Evolutionary conservation across 1,284 basidiomycete genomes (phyloP).

Genomic region (Ganoderma meredithae): DNA sequence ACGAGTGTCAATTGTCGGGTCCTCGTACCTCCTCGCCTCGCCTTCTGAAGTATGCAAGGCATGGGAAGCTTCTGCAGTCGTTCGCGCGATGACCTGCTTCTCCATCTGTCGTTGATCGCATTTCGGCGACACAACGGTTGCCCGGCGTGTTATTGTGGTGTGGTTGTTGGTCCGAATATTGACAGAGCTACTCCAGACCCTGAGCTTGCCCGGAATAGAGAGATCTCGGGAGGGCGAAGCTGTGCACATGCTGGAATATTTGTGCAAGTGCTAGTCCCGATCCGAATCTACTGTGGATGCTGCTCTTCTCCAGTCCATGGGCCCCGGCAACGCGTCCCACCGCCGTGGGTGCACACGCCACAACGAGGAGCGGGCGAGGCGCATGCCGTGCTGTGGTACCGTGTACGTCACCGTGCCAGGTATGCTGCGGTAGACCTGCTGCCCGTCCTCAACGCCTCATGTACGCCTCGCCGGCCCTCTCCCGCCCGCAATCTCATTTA

Average conservation of each 20-base stretch:
- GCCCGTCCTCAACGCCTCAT: not conserved
- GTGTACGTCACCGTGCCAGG: too few species aligned
- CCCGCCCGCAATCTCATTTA: not conserved
- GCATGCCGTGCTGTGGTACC: slow-evolving; percentile 13
- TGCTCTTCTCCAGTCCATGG: not conserved
- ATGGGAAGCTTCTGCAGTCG: not conserved
- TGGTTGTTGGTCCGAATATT: not conserved
- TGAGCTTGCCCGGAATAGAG: slow-evolving; percentile 10
- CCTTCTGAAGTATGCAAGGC: not conserved
- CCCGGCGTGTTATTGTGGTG: not conserved
- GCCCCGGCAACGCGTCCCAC: slow-evolving; percentile 3
- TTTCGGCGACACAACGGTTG: slow-evolving; percentile 8
- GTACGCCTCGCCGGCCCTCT: not conserved
- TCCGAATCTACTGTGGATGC: slow-evolving; percentile 15
- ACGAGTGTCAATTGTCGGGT: too few species aligned
- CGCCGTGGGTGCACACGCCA: slow-evolving; percentile 13
- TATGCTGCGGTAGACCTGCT: slow-evolving; percentile 14
- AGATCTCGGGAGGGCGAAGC: slow-evolving; percentile 19
- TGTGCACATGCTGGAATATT: not conserved
- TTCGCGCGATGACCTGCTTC: not conserved
- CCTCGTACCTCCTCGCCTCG: not conserved
- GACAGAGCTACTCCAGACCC: not conserved
- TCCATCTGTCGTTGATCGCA: not conserved
- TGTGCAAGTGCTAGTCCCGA: slow-evolving; percentile 4
- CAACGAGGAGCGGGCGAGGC: slow-evolving; percentile 17